phyloP scores from a whole-genome alignment of 1,139 yeast genomes.

The Zygosaccharomyces sapae region DNA sequence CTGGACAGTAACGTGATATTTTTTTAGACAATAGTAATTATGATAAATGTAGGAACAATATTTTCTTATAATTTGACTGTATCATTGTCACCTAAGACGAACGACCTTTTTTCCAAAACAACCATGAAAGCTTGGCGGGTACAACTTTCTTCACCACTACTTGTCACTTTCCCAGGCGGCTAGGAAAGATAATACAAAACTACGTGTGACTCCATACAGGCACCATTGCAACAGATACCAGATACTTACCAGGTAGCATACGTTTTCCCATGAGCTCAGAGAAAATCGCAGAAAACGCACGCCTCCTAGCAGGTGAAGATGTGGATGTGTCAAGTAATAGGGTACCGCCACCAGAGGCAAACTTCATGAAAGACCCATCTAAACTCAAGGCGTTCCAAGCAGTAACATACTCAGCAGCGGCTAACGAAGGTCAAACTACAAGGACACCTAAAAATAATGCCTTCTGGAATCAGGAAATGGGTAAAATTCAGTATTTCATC shows the following conservation, averaged over 20 bases:
- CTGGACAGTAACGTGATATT: background rate
- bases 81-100: background rate
- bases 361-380: conserved; percentile 14
- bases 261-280: conserved; percentile 10
- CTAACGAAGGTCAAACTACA: conserved; percentile 9
- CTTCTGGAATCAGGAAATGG: conserved; percentile 14
- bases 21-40: background rate
- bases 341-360: conserved; percentile 25
- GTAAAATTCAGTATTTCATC: conserved; percentile 26
- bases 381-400: conserved; percentile 22
- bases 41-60: too few species aligned
- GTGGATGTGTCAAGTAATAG: conserved; percentile 9
- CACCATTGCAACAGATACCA: too few species aligned
- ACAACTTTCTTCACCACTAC: background rate
- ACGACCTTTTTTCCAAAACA: background rate
- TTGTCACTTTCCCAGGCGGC: conserved; percentile 1
- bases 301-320: conserved; percentile 8
- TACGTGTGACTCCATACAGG: background rate
- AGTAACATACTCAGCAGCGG: conserved; percentile 16
- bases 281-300: conserved; percentile 12
- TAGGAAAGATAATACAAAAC: background rate
- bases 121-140: conserved; percentile 5
- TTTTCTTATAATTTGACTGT: background rate
- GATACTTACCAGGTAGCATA: background rate
- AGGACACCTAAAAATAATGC: conserved; percentile 6